A percentile compares a stretch with the other conserved stretches of the same genome.
These are phyloP conservation scores for Iberis amara DNA, from an alignment of 441 rosid species.

Conservation along the genomic window DNA sequence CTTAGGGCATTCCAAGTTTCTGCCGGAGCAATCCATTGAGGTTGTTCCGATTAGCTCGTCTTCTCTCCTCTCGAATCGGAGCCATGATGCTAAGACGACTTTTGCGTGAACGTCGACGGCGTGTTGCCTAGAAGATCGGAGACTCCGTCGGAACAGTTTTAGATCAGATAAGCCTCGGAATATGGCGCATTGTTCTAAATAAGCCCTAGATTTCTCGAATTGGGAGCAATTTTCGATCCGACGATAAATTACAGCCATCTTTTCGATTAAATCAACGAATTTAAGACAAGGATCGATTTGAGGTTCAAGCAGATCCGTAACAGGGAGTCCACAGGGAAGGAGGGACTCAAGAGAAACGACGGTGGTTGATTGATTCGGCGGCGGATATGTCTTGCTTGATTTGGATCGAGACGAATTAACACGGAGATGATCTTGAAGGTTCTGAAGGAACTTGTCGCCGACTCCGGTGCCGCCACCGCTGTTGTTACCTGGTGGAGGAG, in stretches of 20 bases:
- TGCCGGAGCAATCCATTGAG: constrained; percentile 80
- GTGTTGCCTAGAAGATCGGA: constrained; percentile 63
- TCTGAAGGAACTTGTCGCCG: constrained; percentile 62
- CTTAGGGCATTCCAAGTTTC: constrained; percentile 76
- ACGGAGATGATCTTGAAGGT: constrained; percentile 63
- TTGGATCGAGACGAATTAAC: constrained; percentile 49
- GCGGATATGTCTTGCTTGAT: constrained; percentile 35
- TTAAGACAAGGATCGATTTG: constrained; percentile 62
- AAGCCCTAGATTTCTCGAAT: constrained; percentile 49
- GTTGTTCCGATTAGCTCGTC: constrained; percentile 70
- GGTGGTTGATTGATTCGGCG: constrained; percentile 29
- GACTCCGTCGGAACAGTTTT: constrained; percentile 71
- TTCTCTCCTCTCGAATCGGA: constrained; percentile 86
- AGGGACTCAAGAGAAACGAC: constrained; percentile 37
- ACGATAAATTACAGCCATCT: constrained; percentile 57
- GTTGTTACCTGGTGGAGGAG: constrained; percentile 31
- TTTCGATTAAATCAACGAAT: constrained; percentile 59
- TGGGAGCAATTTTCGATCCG: constrained; percentile 48
- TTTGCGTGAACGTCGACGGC: constrained; percentile 69
- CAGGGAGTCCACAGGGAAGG: constrained; percentile 78
- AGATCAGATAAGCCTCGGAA: constrained; percentile 66
- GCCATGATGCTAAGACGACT: constrained; percentile 76
- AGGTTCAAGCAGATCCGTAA: constrained; percentile 67
- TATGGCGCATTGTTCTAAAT: constrained; percentile 66
- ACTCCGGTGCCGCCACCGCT: constrained; percentile 36